Evolutionary conservation across 768 basidiomycete genomes (phyloP), one percentile per base, ranked within the genome.

Genomic region (Boletellus emodensis): DNA sequence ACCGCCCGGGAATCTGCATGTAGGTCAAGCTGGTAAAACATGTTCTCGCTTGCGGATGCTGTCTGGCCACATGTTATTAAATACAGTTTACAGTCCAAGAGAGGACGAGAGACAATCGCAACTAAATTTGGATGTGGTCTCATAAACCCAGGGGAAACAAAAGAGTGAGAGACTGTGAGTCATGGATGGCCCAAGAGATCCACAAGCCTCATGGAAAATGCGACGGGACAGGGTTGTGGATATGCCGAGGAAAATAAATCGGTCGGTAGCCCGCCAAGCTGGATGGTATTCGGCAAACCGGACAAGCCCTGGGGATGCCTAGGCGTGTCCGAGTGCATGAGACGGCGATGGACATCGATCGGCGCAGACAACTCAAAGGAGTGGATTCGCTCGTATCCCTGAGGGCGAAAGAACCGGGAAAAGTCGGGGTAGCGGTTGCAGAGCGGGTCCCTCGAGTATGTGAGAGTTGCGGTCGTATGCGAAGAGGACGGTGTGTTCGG

Each of bases 371-470:
- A 17, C 32, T 42, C 40, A 26, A 51, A 46, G 20, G 15, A 22
- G 20, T 26, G 41, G 42, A 46, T 47, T 50, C 33, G 58, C n/a
- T 56, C 47, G 36, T 53, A 35, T 17, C 43, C 59, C 15, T 15
- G 35, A 1, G 66, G 57, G 15, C 34, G 57, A 49, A 67, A 67
- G 46, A 67, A 67, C 17, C 61, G 61, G 41, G 66, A 68, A 37
- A 67, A 67, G 51, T 67, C 65, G 26, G 66, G 67, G 47, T 67
- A 69, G 36, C 66, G 61, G 40, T 65, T 57, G 49, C 34, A 57
- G 11, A 67, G 63, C 6, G 66, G 63, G 50, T 67, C 61, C 46
- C 68, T 67, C 22, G 68, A 63, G 55, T 67, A 67, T 3, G 56
- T 42, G 15, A 56, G 45, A 26, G 38, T 36, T 26, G 26, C 30